phyloP scores from a whole-genome alignment of 2,329 filamentous ascomycete genomes.

The Ramularia endophylla region DNA sequence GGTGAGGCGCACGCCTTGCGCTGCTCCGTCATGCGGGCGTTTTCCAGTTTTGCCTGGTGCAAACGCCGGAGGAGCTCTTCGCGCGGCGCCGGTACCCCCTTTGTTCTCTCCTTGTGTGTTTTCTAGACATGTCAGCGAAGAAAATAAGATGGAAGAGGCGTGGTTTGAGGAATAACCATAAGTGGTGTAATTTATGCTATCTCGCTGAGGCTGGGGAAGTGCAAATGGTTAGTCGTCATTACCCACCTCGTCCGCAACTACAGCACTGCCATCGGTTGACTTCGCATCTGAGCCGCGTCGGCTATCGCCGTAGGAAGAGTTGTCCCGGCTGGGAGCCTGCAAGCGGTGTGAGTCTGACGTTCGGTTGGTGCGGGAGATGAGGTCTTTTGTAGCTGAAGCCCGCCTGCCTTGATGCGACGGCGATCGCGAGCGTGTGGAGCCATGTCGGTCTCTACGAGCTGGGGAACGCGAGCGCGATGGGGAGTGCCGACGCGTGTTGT shows the following conservation, averaged over 20 bases:
- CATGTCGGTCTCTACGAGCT: slow-evolving; percentile 2
- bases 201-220: too few relatives aligned
- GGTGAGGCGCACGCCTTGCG: too few relatives aligned
- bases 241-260: slow-evolving; percentile 1
- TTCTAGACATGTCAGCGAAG: too few relatives aligned
- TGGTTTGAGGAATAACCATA: too few relatives aligned
- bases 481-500: slow-evolving; percentile 70
- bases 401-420: slow-evolving; percentile 20
- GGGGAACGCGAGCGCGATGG: slow-evolving; percentile 11
- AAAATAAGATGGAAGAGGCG: too few relatives aligned
- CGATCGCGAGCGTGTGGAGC: slow-evolving; percentile 18
- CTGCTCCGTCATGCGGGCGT: too few relatives aligned
- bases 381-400: slow-evolving; percentile 10
- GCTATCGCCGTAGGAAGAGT: slow-evolving; percentile 5
- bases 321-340: slow-evolving; percentile 10
- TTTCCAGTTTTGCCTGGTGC: too few relatives aligned
- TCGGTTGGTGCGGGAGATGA: slow-evolving; percentile 14
- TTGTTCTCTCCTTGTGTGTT: too few relatives aligned
- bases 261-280: neutral
- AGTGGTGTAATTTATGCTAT: too few relatives aligned
- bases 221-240: neutral
- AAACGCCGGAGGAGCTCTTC: too few relatives aligned
- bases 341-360: slow-evolving; percentile 13
- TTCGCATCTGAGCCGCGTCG: too few relatives aligned
- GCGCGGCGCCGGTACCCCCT: too few relatives aligned